Evolutionary conservation across 2,329 filamentous ascomycete genomes (phyloP), one percentile per base, ranked within the genome.

Genomic region (Rugonectria rugulosa): DNA sequence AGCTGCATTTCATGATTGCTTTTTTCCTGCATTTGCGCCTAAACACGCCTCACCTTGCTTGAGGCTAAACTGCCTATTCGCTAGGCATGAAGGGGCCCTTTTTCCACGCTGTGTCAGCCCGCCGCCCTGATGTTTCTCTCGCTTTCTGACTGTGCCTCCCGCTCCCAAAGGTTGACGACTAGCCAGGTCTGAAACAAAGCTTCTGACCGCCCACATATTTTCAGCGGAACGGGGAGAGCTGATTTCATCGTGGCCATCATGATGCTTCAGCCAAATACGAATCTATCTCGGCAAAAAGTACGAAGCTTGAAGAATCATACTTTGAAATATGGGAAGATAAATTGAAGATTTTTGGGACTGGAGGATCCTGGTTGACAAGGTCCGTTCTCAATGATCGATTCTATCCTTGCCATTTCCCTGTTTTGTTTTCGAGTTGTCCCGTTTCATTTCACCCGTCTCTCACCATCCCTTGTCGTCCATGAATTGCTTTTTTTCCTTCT

Each of bases 341-440:
- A n/a, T n/a, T 4, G 36, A 20, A 12, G 24, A 20, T 11, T 24
- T 17, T n/a, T 36, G 5, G 7, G 29, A 7, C 19, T 7, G 6
- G 20, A n/a, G n/a, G n/a, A n/a, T n/a, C n/a, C 5, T 32, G 12
- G 29, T 6, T 14, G n/a, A 14, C 29, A 6, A 14, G 29, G 6
- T 10, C 29, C 32, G 38, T 44, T 38, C 42, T 42, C 44, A 56
- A 17, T 50, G 26, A 50, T 50, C 46, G 53, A 56, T 50, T 46
- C 12, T 17, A 56, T 40, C 53, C 51, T 59, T 60, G 31, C 37
- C 32, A 32, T 23, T 40, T 38, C 55, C 43, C 34, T 53, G 34
- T 23, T 14, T 26, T 50, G 40, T 34, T 42, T 43, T 42, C 51
- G 47, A 49, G 47, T 58, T 44, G 31, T 52, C 47, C 47, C 48